phyloP scores from a whole-genome alignment of 768 basidiomycete species.

The Cyclocybe aegerita region DNA sequence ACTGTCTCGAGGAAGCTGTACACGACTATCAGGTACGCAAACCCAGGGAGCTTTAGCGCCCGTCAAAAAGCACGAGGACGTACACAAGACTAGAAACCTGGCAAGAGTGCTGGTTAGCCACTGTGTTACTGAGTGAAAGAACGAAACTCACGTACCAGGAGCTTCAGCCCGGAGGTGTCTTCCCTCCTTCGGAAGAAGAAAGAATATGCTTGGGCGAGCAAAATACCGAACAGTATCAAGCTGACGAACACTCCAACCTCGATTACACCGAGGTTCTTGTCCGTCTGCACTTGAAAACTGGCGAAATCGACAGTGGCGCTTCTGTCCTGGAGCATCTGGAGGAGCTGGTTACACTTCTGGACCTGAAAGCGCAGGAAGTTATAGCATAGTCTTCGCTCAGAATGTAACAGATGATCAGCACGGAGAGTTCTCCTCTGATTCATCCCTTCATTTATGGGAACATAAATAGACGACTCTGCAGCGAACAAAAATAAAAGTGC shows the following conservation, averaged over 20 bases:
- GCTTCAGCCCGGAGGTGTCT: constrained; percentile 8
- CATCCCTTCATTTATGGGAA: too few species aligned
- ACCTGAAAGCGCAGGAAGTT: too few species aligned
- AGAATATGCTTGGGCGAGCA: constrained; percentile 14
- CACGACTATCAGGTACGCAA: too few species aligned
- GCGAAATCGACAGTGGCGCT: constrained; percentile 1
- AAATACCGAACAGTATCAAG: constrained; percentile 12
- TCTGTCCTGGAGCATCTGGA: background rate
- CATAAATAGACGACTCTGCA: too few species aligned
- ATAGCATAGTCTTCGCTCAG: too few species aligned
- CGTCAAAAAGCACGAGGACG: background rate
- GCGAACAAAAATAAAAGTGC: too few species aligned
- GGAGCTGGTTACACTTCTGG: background rate
- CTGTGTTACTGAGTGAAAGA: background rate
- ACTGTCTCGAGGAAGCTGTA: constrained; percentile 11
- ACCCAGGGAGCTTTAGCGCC: too few species aligned
- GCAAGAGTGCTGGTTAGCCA: background rate
- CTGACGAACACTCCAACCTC: constrained; percentile 15
- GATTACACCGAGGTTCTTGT: constrained; percentile 12
- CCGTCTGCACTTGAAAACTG: constrained; percentile 7
- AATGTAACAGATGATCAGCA: too few species aligned
- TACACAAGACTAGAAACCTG: constrained; percentile 5
- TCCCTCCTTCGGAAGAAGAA: constrained; percentile 4
- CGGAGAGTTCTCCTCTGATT: too few species aligned
- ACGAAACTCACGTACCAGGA: constrained; percentile 7